Evolutionary conservation across 768 basidiomycete genomes (phyloP), one percentile per base, ranked within the genome.

Genomic region (Rhizopogon vinicolor): DNA sequence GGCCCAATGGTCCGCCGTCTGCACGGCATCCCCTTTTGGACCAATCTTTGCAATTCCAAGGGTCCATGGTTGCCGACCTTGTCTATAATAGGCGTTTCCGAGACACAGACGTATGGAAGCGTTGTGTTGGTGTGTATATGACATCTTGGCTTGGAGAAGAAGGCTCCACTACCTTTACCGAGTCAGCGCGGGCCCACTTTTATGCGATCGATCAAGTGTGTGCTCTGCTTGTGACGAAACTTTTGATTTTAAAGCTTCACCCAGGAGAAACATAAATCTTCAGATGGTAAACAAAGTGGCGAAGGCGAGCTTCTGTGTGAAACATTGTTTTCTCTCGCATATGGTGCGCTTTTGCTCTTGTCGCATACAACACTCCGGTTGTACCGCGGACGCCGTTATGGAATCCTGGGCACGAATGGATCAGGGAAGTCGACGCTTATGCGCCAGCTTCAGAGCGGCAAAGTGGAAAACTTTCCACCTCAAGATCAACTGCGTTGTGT

Each of bases 391-490:
- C 85, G 86, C 62, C 84, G 95, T 58, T 98, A 98, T 73, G 95
- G 96, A 65, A 93, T 98, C 62, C 85, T 96, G 45, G 96, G 94
- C 29, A 80, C 89, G n/a, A 98, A 98, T 69, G 96, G 96, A 58
- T 88, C 91, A 55, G 96, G 96, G 60, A 98, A 98, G 73, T 91
- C 89, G 16, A 98, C 96, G 3, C 82, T 98, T 42, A 87, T 98
- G 87, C 91, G 94, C 64, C 94, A 96, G 65, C 84, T 98, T 58
- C 84, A 91, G 55, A 93, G 96, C 65, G 89, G 91, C 56, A 98
- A 98, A 74, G 89, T 91, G 7, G 96, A 98, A 73, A 94, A 94
- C 67, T 98, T 98, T 74, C 96, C 96, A 18, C 82, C 92, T 5
- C 93, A 86, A 61, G 84, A 86, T 58, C 80, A 93, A 70, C 75